Conservation (phyloP, 1,139 yeast species). For the Debaryomyces nepalensis region DNA sequence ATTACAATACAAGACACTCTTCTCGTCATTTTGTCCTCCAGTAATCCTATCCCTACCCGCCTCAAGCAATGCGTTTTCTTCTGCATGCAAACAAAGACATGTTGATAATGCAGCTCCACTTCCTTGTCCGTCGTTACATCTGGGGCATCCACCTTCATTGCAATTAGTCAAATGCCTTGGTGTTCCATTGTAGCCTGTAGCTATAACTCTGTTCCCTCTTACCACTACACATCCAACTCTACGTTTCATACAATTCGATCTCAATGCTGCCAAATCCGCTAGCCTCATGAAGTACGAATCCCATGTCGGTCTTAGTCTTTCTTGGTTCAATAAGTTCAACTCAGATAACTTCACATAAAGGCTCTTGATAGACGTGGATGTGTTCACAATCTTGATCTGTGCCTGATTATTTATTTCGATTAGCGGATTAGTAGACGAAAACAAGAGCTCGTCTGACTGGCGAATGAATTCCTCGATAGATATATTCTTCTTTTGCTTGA, state of each 20-base stretch:
- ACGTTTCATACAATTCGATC: slow-evolving; percentile 96
- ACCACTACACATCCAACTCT: slow-evolving; percentile 96
- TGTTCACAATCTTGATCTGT: slow-evolving; percentile 64
- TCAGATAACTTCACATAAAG: slow-evolving; percentile 56
- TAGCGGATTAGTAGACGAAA: slow-evolving; percentile 39
- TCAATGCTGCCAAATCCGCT: slow-evolving; percentile 88
- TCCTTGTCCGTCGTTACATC: slow-evolving; percentile 80
- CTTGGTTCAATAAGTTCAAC: slow-evolving; percentile 56
- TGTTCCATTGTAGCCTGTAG: slow-evolving; percentile 98
- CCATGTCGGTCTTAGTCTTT: slow-evolving; percentile 91
- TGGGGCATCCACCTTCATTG: slow-evolving; percentile 90
- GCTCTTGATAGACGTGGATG: slow-evolving; percentile 50
- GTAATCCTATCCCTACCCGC: slow-evolving; percentile 86
- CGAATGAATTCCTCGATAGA: slow-evolving; percentile 49
- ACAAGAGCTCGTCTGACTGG: slow-evolving; percentile 50
- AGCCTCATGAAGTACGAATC: slow-evolving; percentile 92
- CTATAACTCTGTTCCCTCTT: slow-evolving; percentile 80
- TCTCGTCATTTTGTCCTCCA: slow-evolving; percentile 26
- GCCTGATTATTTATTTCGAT: slow-evolving; percentile 62
- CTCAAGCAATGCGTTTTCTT: slow-evolving; percentile 92
- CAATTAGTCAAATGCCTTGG: slow-evolving; percentile 88
- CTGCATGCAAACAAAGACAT: slow-evolving; percentile 94
- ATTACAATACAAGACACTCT: slow-evolving; percentile 83
- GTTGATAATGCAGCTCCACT: slow-evolving; percentile 66
- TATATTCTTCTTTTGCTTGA: slow-evolving; percentile 23